Evolutionary conservation across 495 filamentous ascomycete species (phyloP), one percentile per base, ranked within the genome.

Genomic region (Penicillium lividum): DNA sequence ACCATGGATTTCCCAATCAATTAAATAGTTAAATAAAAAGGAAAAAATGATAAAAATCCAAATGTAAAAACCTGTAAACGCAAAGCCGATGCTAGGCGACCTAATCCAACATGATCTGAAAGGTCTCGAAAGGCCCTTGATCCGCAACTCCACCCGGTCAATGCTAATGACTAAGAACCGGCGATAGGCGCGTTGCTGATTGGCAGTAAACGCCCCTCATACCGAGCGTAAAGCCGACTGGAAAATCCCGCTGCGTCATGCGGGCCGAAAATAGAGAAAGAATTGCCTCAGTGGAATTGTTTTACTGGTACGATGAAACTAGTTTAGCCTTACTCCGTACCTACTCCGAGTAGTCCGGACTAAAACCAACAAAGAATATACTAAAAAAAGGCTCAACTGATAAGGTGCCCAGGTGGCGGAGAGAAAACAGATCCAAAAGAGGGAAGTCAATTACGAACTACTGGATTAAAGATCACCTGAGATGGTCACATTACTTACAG

Each of bases 211-310:
- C 55, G 59, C 61, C 64, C 61, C 64, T 61, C 64, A 57, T 57
- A 57, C 61, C 67, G 61, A 67, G 49, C 56, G 56, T 43, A 53
- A 62, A 62, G 62, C 61, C 61, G 61, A 66, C 36, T 36, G 27
- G 49, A 68, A 68, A 68, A 70, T 65, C 59, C 65, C 65, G 64
- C 62, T 67, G 66, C 67, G 67, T 70, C 67, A 70, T 70, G 65
- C 65, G 67, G 67, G 65, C 67, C 65, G 67, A 66, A 59, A 59
- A 64, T 60, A 64, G 51, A 52, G 46, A 25, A 25, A 27, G 10
- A 55, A 69, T 69, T 69, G 61, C 66, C 66, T 69, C 66, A 64
- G 33, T 11, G 33, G 9, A 36, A 11, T 36, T 8, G 1, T 11
- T 8, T 8, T 33, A 33, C 8, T 36, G 33, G 3, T 3, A 36